phyloP scores from a whole-genome alignment of 2,329 filamentous ascomycete species.

The Exophiala aquamarina region DNA sequence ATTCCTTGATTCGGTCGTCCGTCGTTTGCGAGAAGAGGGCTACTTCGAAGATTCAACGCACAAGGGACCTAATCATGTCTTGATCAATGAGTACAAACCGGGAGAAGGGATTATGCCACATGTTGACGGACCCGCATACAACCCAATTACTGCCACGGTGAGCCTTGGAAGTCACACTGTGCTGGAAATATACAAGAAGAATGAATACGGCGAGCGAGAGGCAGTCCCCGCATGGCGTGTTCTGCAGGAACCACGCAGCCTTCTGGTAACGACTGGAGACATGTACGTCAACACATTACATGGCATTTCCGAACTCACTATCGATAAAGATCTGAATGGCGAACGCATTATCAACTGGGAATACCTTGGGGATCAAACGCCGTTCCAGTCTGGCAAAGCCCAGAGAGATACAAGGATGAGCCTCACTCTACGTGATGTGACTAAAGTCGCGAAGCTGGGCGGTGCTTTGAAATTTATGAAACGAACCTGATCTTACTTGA shows the following conservation, averaged over 20 bases:
- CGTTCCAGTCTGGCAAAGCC: constrained; percentile 43
- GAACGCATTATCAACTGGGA: constrained; percentile 57
- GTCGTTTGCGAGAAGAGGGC: constrained; percentile 50
- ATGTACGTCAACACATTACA: constrained; percentile 61
- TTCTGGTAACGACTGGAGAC: constrained; percentile 56
- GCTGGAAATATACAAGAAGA: constrained; percentile 71
- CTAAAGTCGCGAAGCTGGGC: constrained; percentile 74
- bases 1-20: constrained; percentile 70
- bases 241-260: constrained; percentile 78
- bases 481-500: not conserved
- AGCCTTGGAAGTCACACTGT: constrained; percentile 78
- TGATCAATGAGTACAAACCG: constrained; percentile 87
- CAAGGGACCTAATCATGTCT: constrained; percentile 77
- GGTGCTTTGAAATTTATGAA: constrained; percentile 36
- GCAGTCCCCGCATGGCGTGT: constrained; percentile 54
- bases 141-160: constrained; percentile 85
- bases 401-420: constrained; percentile 55
- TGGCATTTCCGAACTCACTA: constrained; percentile 55
- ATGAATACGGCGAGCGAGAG: constrained; percentile 22
- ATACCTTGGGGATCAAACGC: constrained; percentile 46
- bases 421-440: constrained; percentile 76
- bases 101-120: constrained; percentile 97
- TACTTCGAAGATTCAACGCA: constrained; percentile 70
- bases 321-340: constrained; percentile 62
- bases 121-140: constrained; percentile 87